phyloP scores from a whole-genome alignment of 352 stramenopile species.

The Phytophthora pseudosyringae region DNA sequence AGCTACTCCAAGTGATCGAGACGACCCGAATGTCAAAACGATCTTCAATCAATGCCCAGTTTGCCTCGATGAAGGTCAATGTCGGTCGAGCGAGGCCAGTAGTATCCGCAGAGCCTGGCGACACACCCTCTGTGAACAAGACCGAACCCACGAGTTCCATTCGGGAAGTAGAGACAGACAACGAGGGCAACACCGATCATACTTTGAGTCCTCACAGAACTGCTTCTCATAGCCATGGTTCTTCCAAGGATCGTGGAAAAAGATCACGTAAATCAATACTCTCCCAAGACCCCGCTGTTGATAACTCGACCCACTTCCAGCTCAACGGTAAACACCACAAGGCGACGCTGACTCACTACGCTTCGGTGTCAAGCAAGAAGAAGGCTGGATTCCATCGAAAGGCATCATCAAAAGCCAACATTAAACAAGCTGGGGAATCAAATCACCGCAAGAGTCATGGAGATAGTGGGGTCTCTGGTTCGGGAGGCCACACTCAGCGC shows the following conservation, averaged over 20 bases:
- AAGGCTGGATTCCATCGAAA: conserved; percentile 1
- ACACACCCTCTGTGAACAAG: too few relatives aligned
- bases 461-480: background rate
- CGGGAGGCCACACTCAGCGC: conserved; percentile 7
- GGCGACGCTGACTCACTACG: too few relatives aligned
- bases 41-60: conserved; percentile 3
- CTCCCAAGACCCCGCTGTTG: background rate
- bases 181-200: too few relatives aligned
- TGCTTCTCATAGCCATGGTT: background rate
- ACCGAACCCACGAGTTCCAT: too few relatives aligned
- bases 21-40: conserved; percentile 19
- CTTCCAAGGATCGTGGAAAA: conserved; percentile 12
- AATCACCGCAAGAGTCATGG: too few relatives aligned
- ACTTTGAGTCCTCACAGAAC: background rate
- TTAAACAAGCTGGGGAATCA: background rate
- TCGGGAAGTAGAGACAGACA: too few relatives aligned
- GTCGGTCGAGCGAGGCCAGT: conserved; percentile 1
- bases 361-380: conserved; percentile 7
- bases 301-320: conserved; percentile 9
- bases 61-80: conserved; percentile 16
- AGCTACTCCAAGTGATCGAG: conserved; percentile 40
- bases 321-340: conserved; percentile 15
- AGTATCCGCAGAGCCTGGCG: background rate
- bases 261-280: conserved; percentile 13
- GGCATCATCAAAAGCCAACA: background rate